phyloP scores from a whole-genome alignment of 768 basidiomycete species.

The Mycena venus region DNA sequence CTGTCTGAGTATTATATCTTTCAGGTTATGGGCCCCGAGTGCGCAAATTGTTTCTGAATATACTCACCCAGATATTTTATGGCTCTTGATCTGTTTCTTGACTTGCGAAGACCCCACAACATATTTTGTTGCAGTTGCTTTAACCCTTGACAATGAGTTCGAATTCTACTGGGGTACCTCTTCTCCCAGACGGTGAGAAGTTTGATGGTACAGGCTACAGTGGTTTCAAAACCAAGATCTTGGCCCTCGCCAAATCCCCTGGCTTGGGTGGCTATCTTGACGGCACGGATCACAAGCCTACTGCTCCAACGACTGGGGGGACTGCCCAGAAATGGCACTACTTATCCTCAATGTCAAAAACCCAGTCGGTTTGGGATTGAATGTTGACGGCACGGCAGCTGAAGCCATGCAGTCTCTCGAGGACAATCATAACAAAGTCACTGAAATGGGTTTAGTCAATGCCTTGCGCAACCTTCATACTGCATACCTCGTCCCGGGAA shows the following conservation, averaged over 20 bases:
- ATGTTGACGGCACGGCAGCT: slow-evolving; percentile 28
- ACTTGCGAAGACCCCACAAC: no score
- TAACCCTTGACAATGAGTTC: no score
- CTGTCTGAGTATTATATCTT: no score
- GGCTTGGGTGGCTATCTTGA: slow-evolving; percentile 37
- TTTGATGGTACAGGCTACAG: no score
- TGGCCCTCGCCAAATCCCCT: neutral
- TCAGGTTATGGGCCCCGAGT: neutral
- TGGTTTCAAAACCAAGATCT: no score
- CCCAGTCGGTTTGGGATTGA: slow-evolving; percentile 35
- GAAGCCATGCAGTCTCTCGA: no score
- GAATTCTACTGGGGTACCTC: no score
- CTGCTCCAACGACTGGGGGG: neutral
- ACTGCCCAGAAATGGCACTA: slow-evolving; percentile 8
- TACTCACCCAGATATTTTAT: neutral
- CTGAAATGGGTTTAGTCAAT: slow-evolving; percentile 27
- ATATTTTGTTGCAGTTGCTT: no score
- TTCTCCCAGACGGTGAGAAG: no score
- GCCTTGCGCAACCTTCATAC: slow-evolving; percentile 13
- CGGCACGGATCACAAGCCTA: slow-evolving; percentile 28
- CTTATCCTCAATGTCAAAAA: slow-evolving; percentile 33
- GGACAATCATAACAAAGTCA: no score
- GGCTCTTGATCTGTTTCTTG: no score
- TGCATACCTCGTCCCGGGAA: slow-evolving; percentile 6
- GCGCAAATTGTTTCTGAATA: neutral